A percentile compares a stretch with the other conserved stretches of the same genome.
Conservation (phyloP, 352 stramenopile species). For the Globisporangium spinosum region DNA sequence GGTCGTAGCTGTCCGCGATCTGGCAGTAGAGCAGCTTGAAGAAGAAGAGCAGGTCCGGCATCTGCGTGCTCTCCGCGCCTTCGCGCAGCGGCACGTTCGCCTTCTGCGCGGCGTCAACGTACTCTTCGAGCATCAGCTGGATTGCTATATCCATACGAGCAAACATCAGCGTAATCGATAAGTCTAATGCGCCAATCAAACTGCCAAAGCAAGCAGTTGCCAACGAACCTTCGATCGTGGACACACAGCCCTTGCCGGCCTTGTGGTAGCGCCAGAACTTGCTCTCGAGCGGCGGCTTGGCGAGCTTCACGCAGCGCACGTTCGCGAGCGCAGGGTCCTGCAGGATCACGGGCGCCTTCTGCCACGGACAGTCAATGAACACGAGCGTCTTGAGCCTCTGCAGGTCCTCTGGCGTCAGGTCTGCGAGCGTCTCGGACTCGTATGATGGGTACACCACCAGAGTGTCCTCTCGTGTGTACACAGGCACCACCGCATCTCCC, state of each 20-base stretch:
- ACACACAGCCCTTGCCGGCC: conserved; percentile 80
- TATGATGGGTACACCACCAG: conserved; percentile 84
- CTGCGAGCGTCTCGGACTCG: conserved; percentile 54
- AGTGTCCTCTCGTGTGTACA: conserved; percentile 57
- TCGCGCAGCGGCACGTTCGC: conserved; percentile 30
- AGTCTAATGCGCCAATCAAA: neutral
- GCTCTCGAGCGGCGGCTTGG: conserved; percentile 68
- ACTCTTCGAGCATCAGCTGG: conserved; percentile 81
- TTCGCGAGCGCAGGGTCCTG: conserved; percentile 45
- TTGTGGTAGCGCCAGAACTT: conserved; percentile 89
- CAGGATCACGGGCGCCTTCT: conserved; percentile 79
- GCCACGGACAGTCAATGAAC: conserved; percentile 87
- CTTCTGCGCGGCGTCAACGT: conserved; percentile 37
- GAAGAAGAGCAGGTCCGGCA: conserved; percentile 78
- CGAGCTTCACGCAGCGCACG: conserved; percentile 77
- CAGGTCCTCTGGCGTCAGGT: conserved; percentile 59
- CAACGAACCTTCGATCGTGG: conserved; percentile 82
- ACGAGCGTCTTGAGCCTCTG: conserved; percentile 59
- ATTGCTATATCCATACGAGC: conserved; percentile 44
- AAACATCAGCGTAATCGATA: neutral
- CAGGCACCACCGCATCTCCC: conserved; percentile 13
- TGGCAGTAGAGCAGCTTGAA: conserved; percentile 73
- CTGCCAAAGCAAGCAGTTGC: neutral
- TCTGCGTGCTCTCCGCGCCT: conserved; percentile 30
- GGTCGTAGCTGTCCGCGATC: conserved; percentile 65